These are phyloP conservation scores for Melaleuca alternifolia DNA, from an alignment of 345 rosid species.

Conservation along the genomic window DNA sequence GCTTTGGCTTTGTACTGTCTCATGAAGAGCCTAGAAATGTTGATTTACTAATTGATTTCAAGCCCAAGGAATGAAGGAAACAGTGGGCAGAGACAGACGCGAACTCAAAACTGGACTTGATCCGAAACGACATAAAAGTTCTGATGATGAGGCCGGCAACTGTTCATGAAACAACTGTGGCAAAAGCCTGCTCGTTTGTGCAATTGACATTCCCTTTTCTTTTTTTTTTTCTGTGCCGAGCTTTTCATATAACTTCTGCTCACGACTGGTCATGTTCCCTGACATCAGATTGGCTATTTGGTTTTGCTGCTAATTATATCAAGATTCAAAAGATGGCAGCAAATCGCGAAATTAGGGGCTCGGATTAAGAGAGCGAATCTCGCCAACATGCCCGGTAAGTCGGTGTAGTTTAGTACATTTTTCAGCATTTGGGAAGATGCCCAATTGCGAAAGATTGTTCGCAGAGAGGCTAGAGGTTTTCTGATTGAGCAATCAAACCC, in stretches of 20 bases:
- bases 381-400: neutral
- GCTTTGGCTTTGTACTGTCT: neutral
- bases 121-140: neutral
- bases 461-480: neutral
- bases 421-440: neutral
- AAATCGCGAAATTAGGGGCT: neutral
- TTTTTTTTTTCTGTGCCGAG: neutral
- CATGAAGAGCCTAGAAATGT: neutral
- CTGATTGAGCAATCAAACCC: neutral
- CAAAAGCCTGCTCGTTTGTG: too few relatives aligned
- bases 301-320: neutral
- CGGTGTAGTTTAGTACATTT: neutral
- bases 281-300: neutral
- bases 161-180: neutral
- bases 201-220: neutral
- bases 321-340: neutral
- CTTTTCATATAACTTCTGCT: neutral
- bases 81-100: neutral
- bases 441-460: neutral
- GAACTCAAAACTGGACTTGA: neutral
- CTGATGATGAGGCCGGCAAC: neutral
- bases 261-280: neutral
- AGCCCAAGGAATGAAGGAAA: neutral
- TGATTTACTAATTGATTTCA: neutral
- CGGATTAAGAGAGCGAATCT: neutral